Percentiles rank a stretch among this genome's conserved stretches.
phyloP scores from a whole-genome alignment of 2,329 filamentous ascomycete species.

The Diaporthe aspalathi region DNA sequence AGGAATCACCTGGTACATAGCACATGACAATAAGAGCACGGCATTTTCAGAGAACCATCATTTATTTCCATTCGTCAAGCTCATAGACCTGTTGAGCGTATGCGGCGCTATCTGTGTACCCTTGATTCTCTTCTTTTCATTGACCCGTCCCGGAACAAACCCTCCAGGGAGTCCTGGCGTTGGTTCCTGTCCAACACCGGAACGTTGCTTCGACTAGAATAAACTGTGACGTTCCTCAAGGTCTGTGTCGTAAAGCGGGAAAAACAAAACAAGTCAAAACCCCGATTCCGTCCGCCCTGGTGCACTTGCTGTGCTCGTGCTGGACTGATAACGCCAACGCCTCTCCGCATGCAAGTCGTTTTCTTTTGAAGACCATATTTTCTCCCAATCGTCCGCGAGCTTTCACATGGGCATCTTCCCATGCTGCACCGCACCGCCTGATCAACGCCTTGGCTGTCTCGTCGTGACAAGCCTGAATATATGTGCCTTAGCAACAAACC shows the following conservation, averaged over 20 bases:
- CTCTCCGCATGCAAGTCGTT: constrained; percentile 26
- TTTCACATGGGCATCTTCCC: neutral
- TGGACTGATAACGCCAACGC: constrained; percentile 33
- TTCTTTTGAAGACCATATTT: constrained; percentile 1
- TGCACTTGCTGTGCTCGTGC: constrained; percentile 28
- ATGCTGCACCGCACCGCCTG: neutral
- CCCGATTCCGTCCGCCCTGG: neutral
- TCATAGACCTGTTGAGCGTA: neutral
- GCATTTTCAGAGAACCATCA: constrained; percentile 4
- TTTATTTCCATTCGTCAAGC: constrained; percentile 29
- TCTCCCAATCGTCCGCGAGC: neutral
- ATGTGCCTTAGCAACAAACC: neutral
- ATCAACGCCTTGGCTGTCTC: constrained; percentile 10
- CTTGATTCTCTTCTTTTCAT: constrained; percentile 7
- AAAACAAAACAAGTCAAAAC: neutral
- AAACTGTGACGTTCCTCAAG: neutral
- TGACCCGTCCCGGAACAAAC: neutral
- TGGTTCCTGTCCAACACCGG: constrained; percentile 16
- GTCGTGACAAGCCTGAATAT: neutral
- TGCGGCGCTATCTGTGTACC: constrained; percentile 8
- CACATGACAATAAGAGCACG: constrained; percentile 1
- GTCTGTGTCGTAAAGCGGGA: neutral
- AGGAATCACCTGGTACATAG: neutral
- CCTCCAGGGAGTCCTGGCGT: neutral
- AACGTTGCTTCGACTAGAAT: neutral